Evolutionary conservation across 2,329 filamentous ascomycete genomes (phyloP), one percentile per base, ranked within the genome.

Genomic region (Microdochium nivale): DNA sequence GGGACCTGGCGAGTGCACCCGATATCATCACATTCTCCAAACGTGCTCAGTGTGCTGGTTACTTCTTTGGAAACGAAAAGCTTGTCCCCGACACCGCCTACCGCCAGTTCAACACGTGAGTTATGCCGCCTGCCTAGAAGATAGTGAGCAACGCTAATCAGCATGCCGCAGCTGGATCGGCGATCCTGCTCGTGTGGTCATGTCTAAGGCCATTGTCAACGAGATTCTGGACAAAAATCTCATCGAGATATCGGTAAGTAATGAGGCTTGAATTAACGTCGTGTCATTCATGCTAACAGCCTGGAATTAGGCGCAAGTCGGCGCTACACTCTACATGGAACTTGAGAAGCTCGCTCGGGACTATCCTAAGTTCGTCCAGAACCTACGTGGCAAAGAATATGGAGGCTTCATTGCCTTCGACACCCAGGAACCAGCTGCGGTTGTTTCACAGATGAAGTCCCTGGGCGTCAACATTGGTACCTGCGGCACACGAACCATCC

Each of bases 1-100:
- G 88, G 88, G 79, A 85, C 63, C 75, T 91, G 44, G 61, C 73
- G 40, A 73, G 80, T 11, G 85, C 87, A 23, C 88, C 88, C 1
- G 88, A 92, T 65, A 90, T 92, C 72, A 88, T 92, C n/a, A 91
- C 88, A 25, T 92, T 92, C 74, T 86, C 81, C 58, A 92, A 92
- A 78, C 92, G 92, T 73, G 88, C 88, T 2, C 88, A 92, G 71
- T 87, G 88, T 16, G 88, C 88, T 13, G 88, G 88, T 2, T 92
- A 90, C 75, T 92, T 88, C 74, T 92, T 81, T 65, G 85, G 85
- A 44, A 84, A 90, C 74, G 76, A 79, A n/a, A 80, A 79, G 46
- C 74, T 92, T 49, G 75, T 86, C 49, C 88, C 88, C 24, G 90
- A 90, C 70, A 88, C 88, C 74, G 84, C 88, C 27, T 91, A 90